Evolutionary conservation across 73 alveolate genomes (phyloP).

Genomic region (Tetrahymena thermophila): DNA sequence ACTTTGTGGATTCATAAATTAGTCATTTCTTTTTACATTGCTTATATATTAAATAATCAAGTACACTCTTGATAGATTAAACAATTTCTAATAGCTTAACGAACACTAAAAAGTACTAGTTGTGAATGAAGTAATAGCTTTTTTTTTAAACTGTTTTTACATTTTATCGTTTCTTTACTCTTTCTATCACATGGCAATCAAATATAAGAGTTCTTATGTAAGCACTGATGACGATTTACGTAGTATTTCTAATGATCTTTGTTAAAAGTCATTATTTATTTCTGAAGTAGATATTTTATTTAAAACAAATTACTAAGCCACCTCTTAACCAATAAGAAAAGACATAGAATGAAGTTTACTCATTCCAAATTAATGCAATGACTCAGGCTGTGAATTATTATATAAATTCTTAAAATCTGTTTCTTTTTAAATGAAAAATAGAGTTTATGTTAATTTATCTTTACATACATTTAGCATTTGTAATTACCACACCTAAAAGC

Average conservation of each 20-base stretch:
- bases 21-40: neutral
- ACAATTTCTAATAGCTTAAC: neutral
- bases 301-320: neutral
- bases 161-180: neutral
- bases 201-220: neutral
- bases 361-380: neutral
- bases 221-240: neutral
- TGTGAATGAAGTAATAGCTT: neutral
- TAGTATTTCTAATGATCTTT: neutral
- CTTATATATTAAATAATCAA: neutral
- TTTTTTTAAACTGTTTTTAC: neutral
- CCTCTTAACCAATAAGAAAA: neutral
- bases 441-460: neutral
- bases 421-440: neutral
- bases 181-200: neutral
- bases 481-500: neutral
- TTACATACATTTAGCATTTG: neutral
- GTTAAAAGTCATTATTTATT: neutral
- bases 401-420: neutral
- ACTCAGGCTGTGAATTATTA: neutral
- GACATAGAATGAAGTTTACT: neutral
- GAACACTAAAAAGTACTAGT: neutral
- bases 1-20: neutral
- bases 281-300: neutral
- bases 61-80: neutral